Evolutionary conservation across 176 grass and related monocot species (phyloP).

Genomic region (Oryza longistaminata): DNA sequence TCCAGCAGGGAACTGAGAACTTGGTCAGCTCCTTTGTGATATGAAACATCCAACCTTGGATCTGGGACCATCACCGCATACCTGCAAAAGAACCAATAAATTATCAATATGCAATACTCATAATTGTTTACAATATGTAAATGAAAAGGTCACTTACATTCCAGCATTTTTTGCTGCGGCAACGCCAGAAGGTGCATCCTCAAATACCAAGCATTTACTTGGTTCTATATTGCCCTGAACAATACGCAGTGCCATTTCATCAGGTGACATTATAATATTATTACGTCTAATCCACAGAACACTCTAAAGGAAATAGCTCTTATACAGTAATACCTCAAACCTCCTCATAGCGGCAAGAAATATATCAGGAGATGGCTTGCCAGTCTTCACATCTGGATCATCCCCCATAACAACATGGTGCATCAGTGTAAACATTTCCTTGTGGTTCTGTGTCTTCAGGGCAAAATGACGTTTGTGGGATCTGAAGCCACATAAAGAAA

Average conservation of each 20-base stretch:
- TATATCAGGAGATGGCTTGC: conserved; percentile 93
- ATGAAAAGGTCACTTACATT: conserved; percentile 58
- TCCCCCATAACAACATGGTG: conserved; percentile 90
- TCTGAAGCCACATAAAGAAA: conserved; percentile 38
- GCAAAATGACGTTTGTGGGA: conserved; percentile 81
- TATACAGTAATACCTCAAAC: conserved; percentile 56
- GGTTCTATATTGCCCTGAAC: conserved; percentile 63
- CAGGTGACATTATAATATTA: neutral
- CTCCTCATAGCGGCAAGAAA: conserved; percentile 82
- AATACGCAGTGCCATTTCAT: conserved; percentile 17
- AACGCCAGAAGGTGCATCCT: conserved; percentile 89
- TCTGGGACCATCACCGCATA: conserved; percentile 84
- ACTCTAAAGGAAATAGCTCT: neutral
- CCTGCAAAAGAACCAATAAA: conserved; percentile 44
- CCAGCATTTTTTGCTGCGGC: conserved; percentile 86
- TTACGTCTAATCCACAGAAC: neutral
- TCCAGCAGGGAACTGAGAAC: conserved; percentile 74
- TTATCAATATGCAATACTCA: neutral
- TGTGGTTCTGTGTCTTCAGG: conserved; percentile 89
- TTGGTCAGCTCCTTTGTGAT: conserved; percentile 88
- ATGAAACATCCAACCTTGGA: conserved; percentile 67
- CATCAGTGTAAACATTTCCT: conserved; percentile 75
- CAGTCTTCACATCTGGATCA: conserved; percentile 83
- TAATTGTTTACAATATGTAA: neutral
- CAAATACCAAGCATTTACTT: conserved; percentile 81